phyloP scores from a whole-genome alignment of 2,329 filamentous ascomycete genomes.

The Colletotrichum tropicicola region DNA sequence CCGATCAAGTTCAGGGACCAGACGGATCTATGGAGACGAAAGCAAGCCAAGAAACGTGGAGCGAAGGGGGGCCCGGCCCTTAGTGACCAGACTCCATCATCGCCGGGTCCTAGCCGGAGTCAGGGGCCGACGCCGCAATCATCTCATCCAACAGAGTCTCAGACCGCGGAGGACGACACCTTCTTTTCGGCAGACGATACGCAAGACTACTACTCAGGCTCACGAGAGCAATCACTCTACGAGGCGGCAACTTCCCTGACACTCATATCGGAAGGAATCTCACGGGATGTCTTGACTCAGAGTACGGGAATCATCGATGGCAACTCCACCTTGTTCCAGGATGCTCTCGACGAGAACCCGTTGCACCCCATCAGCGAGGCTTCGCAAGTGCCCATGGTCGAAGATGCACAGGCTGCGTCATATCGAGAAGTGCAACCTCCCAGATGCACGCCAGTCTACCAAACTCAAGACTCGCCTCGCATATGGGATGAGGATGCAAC shows the following conservation, averaged over 20 bases:
- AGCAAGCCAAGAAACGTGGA: neutral
- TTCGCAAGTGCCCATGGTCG: neutral
- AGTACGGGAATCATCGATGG: neutral
- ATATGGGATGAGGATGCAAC: neutral
- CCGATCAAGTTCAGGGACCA: slow-evolving; percentile 18
- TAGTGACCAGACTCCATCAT: neutral
- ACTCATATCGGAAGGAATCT: neutral
- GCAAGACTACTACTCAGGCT: neutral
- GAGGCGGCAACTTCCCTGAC: slow-evolving; percentile 7
- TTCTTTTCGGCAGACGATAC: slow-evolving; percentile 4
- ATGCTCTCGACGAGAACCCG: neutral
- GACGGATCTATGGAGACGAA: slow-evolving; percentile 5
- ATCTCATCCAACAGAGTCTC: neutral
- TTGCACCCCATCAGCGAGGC: too few species aligned
- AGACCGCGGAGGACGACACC: neutral
- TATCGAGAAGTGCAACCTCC: neutral
- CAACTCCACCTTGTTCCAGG: neutral
- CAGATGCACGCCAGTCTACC: neutral
- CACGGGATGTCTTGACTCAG: neutral
- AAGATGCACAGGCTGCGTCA: neutral
- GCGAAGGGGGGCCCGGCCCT: neutral
- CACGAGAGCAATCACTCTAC: neutral
- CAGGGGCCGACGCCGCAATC: neutral
- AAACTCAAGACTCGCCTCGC: neutral
- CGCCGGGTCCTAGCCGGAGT: neutral